Evolutionary conservation across 345 rosid species (phyloP).

Genomic region (Pugionium dolabratum): DNA sequence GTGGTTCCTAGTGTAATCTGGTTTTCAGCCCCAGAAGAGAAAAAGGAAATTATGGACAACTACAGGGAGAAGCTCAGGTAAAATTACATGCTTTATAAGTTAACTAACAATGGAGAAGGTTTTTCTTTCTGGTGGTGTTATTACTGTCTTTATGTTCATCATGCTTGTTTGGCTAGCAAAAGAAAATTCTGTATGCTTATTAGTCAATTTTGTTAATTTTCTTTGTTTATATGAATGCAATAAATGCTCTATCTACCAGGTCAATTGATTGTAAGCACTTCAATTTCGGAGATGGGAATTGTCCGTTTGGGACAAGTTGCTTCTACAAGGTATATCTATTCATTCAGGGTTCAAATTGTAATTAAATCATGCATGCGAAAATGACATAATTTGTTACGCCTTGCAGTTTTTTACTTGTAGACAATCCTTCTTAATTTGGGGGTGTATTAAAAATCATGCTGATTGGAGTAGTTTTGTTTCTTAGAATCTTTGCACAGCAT

Average conservation of each 20-base stretch:
- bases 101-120: background rate
- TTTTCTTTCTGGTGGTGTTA: constrained; percentile 14
- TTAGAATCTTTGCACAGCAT: constrained; percentile 4
- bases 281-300: constrained; percentile 83
- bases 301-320: constrained; percentile 96
- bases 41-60: constrained; percentile 71
- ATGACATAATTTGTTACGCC: background rate
- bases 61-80: constrained; percentile 86
- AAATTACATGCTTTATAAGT: constrained; percentile 27
- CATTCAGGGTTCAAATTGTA: constrained; percentile 19
- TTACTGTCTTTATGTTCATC: constrained; percentile 10
- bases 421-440: background rate
- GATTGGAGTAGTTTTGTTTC: constrained; percentile 1
- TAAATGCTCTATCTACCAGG: constrained; percentile 43
- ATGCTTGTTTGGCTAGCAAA: constrained; percentile 12
- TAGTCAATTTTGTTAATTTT: background rate
- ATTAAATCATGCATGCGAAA: background rate
- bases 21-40: constrained; percentile 85
- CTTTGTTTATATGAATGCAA: constrained; percentile 18
- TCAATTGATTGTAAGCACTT: constrained; percentile 94
- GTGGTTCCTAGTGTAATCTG: constrained; percentile 94
- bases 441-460: constrained; percentile 11
- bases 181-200: background rate
- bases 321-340: constrained; percentile 75
- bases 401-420: constrained; percentile 1